phyloP scores from a whole-genome alignment of 2,329 filamentous ascomycete genomes.

The Purpureocillium takamizusanense region DNA sequence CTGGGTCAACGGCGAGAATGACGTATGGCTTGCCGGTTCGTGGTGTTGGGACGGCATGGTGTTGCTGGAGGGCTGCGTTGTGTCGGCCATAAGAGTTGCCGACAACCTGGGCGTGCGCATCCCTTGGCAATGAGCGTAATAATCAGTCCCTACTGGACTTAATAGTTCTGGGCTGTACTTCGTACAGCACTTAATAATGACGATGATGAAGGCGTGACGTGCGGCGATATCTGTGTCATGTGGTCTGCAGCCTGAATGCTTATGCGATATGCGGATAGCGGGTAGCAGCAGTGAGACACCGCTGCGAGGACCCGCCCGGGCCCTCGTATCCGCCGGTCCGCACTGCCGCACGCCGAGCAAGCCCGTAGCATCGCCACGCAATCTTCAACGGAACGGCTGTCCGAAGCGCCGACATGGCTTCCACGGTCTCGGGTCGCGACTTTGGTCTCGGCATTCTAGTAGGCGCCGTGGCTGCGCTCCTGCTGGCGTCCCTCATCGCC shows the following conservation, averaged over 20 bases:
- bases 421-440: slow-evolving; percentile 9
- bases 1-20: slow-evolving; percentile 45
- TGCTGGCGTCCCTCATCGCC: slow-evolving; percentile 8
- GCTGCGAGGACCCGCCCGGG: too few species aligned
- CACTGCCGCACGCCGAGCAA: too few species aligned
- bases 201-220: too few species aligned
- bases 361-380: too few species aligned
- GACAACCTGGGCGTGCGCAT: slow-evolving; percentile 37
- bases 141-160: too few species aligned
- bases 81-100: slow-evolving; percentile 48
- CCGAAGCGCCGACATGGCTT: not conserved
- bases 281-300: too few species aligned
- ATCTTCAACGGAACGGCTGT: not conserved
- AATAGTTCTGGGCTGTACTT: too few species aligned
- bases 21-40: slow-evolving; percentile 46
- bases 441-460: slow-evolving; percentile 19
- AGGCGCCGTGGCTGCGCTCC: slow-evolving; percentile 13
- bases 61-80: slow-evolving; percentile 49
- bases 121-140: slow-evolving; percentile 21
- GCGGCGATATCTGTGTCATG: too few species aligned
- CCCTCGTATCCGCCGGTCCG: too few species aligned
- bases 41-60: slow-evolving; percentile 62
- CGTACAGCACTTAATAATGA: too few species aligned
- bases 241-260: too few species aligned
- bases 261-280: too few species aligned